Conservation (phyloP, 2,329 filamentous ascomycete genomes). For the Exophiala sideris region DNA sequence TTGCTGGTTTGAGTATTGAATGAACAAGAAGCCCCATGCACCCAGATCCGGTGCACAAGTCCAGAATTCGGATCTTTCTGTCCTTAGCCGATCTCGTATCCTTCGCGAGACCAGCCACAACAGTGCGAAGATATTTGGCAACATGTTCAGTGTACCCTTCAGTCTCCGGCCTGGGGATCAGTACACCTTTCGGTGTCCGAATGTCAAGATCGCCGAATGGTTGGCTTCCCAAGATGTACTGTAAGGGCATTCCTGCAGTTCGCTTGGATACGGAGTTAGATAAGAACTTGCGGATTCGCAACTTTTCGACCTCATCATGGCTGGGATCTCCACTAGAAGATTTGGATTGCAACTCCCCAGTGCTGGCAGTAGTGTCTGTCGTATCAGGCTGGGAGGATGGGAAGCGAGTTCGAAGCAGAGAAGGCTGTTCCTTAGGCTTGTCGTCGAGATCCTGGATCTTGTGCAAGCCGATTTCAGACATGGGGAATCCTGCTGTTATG, state of each 20-base stretch:
- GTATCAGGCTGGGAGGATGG: too few relatives aligned
- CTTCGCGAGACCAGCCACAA: not conserved
- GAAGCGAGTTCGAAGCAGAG: too few relatives aligned
- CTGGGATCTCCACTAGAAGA: not conserved
- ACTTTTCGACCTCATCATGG: not conserved
- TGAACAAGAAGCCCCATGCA: slow-evolving; percentile 81
- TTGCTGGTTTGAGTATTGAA: slow-evolving; percentile 49
- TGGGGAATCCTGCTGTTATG: too few relatives aligned
- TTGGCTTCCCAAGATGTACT: slow-evolving; percentile 85
- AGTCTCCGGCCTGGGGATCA: slow-evolving; percentile 69
- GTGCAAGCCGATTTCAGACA: too few relatives aligned
- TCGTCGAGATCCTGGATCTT: too few relatives aligned
- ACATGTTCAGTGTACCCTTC: slow-evolving; percentile 25
- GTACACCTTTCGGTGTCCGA: slow-evolving; percentile 68
- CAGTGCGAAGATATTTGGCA: slow-evolving; percentile 7
- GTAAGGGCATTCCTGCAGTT: slow-evolving; percentile 69
- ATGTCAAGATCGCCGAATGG: slow-evolving; percentile 85
- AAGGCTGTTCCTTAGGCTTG: too few relatives aligned
- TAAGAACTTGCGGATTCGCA: not conserved
- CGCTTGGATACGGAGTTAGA: slow-evolving; percentile 40
- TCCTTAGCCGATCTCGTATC: not conserved
- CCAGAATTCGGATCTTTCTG: slow-evolving; percentile 61
- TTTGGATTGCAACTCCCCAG: not conserved
- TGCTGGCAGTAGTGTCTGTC: not conserved
- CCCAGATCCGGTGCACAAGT: slow-evolving; percentile 87